Conservation (phyloP, 805 yeast species). For the Barnettozyma siamensis region DNA sequence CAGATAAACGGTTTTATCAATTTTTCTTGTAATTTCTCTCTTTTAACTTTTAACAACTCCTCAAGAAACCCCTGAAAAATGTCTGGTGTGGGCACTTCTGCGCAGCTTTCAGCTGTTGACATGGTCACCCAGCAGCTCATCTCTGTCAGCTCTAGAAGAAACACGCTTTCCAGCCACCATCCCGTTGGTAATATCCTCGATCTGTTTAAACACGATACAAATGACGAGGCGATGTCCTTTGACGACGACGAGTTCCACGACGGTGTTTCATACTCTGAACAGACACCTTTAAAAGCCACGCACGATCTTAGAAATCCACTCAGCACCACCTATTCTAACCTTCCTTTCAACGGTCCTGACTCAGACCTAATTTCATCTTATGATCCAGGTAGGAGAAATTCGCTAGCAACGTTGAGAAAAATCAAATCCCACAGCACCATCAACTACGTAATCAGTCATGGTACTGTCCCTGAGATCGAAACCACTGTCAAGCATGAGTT, state of each 20-base stretch:
- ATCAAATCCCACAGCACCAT: conserved; percentile 23
- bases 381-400: conserved; percentile 15
- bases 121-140: conserved; percentile 20
- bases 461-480: conserved; percentile 20
- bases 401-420: conserved; percentile 22
- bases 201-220: conserved; percentile 16
- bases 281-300: conserved; percentile 16
- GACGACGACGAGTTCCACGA: conserved; percentile 4
- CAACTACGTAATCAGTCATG: conserved; percentile 22
- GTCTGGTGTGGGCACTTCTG: conserved; percentile 3
- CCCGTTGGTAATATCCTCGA: conserved; percentile 23
- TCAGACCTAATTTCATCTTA: conserved; percentile 18
- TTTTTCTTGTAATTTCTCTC: background rate
- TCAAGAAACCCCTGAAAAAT: background rate
- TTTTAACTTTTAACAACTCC: too few species aligned
- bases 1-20: background rate
- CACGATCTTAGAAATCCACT: conserved; percentile 19
- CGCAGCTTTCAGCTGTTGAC: conserved; percentile 22
- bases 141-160: conserved; percentile 15
- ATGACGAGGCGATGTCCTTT: conserved; percentile 1
- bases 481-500: conserved; percentile 36
- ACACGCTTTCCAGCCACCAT: conserved; percentile 15
- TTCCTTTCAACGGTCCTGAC: conserved; percentile 2
- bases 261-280: conserved; percentile 9
- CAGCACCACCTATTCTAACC: conserved; percentile 2